Base-by-base conservation (phyloP, 768 basidiomycete species). In the Coprinopsis strossmayeri region DNA sequence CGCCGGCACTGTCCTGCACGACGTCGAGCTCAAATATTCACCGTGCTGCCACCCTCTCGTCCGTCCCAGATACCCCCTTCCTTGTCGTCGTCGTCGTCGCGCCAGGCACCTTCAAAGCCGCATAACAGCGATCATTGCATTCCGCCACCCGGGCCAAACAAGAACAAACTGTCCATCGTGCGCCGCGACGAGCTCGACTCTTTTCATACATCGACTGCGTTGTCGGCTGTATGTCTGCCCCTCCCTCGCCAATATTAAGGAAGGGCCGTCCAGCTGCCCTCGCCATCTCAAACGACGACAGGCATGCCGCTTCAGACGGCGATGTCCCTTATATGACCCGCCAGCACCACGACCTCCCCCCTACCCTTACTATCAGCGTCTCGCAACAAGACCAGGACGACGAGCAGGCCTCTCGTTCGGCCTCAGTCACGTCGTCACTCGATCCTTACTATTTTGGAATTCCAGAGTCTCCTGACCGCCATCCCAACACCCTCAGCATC, bases 361-460 rank as follows among this genome's bases (percentile, higher is more conserved):
- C 58, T 40, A 59, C 77, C 69, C 73, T 74, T 51, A 72, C 68
- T 55, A 62, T 78, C 34, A 73, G 74, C 53, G 63, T 79, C 51
- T 73, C 76, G 40, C 64, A 65, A 42, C 64, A 65, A 42, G 69
- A 70, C 38, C 60, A 65, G 49, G 77, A 81, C 55, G 69, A 66
- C 48, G 78, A 79, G 45, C 62, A 70, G 20, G 54, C 67, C 21
- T 43, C 83, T 46, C 87, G 87, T 61, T 81, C 88, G 34, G 70
- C 70, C 18, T 91, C 90, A 24, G 74, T 85, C 44, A 81, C 84
- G 39, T 90, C 88, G 26, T 88, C 89, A 37, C 72, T 92, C 48
- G 90, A 91, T 70, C 87, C 89, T 5, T 92, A 92, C 64, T 92
- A 92, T 64, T 91, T 91, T 69, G 82, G 86, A 41, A 64, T 78